A percentile compares a stretch with the other conserved stretches of the same genome.
Evolutionary conservation across 345 rosid species (phyloP).

Genomic region (Dovyalis caffra): DNA sequence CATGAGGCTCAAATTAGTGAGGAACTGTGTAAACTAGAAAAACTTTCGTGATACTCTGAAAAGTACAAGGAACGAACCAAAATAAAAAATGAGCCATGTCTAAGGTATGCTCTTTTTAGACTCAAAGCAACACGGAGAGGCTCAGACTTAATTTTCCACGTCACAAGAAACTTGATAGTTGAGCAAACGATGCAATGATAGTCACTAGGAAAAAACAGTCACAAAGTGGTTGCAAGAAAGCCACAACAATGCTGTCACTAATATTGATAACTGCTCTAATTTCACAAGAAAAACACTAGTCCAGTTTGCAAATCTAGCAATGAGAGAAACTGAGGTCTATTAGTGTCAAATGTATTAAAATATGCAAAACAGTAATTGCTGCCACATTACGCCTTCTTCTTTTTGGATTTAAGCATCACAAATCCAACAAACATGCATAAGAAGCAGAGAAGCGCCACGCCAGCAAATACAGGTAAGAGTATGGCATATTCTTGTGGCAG

Average conservation of each 20-base stretch:
- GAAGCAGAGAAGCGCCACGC: slow-evolving; percentile 62
- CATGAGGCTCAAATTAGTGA: background rate
- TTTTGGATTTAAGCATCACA: slow-evolving; percentile 80
- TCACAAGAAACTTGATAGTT: background rate
- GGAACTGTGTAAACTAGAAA: background rate
- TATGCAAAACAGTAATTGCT: background rate
- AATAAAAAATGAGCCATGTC: too few relatives aligned
- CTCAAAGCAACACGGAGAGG: background rate
- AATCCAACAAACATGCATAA: slow-evolving; percentile 66
- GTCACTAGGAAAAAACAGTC: background rate
- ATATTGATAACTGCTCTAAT: background rate
- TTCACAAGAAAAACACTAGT: background rate
- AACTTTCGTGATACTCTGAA: background rate
- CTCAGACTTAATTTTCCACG: background rate
- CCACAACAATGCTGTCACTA: background rate
- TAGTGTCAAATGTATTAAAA: background rate
- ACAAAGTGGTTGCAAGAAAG: background rate
- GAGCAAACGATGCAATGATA: background rate
- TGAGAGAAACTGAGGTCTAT: background rate
- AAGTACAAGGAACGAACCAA: background rate
- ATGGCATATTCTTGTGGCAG: slow-evolving; percentile 83
- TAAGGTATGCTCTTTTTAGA: background rate
- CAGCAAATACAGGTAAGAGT: slow-evolving; percentile 70
- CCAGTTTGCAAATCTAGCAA: background rate
- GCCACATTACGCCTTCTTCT: slow-evolving; percentile 58